Base-by-base conservation (phyloP, 2,329 filamentous ascomycete genomes). In the Arthrinium phaeospermum region DNA sequence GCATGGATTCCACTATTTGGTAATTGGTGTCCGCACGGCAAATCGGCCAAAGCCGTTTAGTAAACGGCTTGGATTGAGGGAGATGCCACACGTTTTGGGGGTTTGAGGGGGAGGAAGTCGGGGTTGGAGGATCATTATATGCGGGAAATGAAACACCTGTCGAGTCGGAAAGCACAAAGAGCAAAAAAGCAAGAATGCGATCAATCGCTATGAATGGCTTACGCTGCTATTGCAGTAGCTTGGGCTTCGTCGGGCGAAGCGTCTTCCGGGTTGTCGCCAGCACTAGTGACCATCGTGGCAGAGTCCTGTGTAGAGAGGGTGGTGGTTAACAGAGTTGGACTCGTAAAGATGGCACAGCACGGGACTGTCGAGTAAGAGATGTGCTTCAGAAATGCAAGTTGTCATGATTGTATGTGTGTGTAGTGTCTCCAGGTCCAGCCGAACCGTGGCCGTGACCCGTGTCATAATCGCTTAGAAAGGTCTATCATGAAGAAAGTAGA, bases 401-500 rank as follows among this genome's bases (percentile, higher is more conserved):
- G 30, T 64, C 57, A 64, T 64, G 57, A 64, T 64, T 64, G 57
- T 64, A 64, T 64, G 57, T 64, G 27, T 30, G 27, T 30, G 57
- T 64, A 64, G 57, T 64, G 57, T 41, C 34, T 64, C 57, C 57
- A 64, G 57, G 57, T n/a, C 34, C 57, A 64, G 57, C 57, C 57
- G 57, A 64, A 64, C 57, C 57, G 41, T 24, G 57, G 57, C 57
- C 68, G 49, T 57, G 41, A 57, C 68, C 73, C 75, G 78, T 76
- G 74, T 76, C 74, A 74, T 75, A 75, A 77, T 76, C 75, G 75
- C 76, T 75, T 78, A 74, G 71, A 72, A 75, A 77, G 71, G 74
- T 76, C 76, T 78, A 78, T 78, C 73, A 71, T 75, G 73, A 76
- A 75, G 74, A 76, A 74, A 71, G 51, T 75, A 70, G 69, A 73